Evolutionary conservation across 2,329 filamentous ascomycete genomes (phyloP), one percentile per base, ranked within the genome.

Genomic region (Xylaria sp.): DNA sequence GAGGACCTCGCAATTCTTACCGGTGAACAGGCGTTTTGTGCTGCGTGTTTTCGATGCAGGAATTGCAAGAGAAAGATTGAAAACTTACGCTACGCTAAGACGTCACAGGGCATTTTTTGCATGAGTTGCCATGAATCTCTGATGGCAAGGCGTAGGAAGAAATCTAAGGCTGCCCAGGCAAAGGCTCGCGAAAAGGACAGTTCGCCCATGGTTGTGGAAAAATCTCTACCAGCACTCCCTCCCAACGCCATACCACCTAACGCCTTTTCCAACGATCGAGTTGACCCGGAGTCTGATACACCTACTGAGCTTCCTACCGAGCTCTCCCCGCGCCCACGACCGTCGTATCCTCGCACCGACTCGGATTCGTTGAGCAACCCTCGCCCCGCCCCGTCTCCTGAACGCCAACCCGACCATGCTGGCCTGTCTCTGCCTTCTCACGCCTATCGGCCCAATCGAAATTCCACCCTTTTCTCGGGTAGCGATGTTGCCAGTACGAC

Each of bases 51-150:
- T 83, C 89, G 94, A 75, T 99, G 96, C 82, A 88, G 96, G 74
- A 99, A 98, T 79, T 99, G 96, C 85, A 99, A 98, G 84, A 90
- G 92, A 78, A 97, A 97, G 84, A 99, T 99, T 68, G 96, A 99
- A 81, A 99, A 99, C 78, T 85, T 99, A 71, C 90, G 95, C 78
- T 99, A 98, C 88, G 96, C 96, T 61, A 90, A 96, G 76, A 99
- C 96, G 1, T 97, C 95, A 7, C 96, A 98, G 80, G 96, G 96
- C 67, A 99, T 99, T 74, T 98, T 99, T 78, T 99, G 96, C 82
- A 99, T 99, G 96, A 94, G 91, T 76, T 99, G 96, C 78, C 96
- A 99, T 77, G 96, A 99, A 80, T 96, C 93, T 31, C 82, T 99
- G 60, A 98, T 98, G 94, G 93, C 95, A 56, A 87, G 95, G 70